Percentiles rank a stretch among this genome's conserved stretches.
Conservation (phyloP, 176 grass and related monocot genomes). For the Canna indica region DNA sequence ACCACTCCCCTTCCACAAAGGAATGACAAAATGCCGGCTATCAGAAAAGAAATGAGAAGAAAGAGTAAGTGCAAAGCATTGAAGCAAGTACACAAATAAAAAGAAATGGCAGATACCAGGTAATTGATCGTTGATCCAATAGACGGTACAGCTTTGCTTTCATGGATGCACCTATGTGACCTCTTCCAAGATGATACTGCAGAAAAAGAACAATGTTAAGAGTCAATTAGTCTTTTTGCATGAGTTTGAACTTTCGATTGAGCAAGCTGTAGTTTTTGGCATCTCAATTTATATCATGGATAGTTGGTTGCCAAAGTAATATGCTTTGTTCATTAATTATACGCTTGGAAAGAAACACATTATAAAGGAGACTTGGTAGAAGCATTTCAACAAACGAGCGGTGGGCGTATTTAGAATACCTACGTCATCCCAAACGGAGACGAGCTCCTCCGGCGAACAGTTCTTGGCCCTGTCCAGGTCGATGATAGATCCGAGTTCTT, state of each 20-base stretch:
- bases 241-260: background rate
- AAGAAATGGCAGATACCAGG: constrained; percentile 45
- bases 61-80: constrained; percentile 16
- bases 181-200: constrained; percentile 95
- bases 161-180: constrained; percentile 83
- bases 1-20: constrained; percentile 85
- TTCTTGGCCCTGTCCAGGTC: constrained; percentile 63
- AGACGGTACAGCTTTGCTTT: constrained; percentile 73
- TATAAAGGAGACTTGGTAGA: too few species aligned
- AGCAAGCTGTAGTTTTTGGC: background rate
- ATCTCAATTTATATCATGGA: background rate
- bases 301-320: background rate
- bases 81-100: constrained; percentile 1
- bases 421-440: constrained; percentile 86
- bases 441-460: constrained; percentile 55
- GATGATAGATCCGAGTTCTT: constrained; percentile 59
- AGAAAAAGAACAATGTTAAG: constrained; percentile 6
- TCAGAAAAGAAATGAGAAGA: constrained; percentile 11
- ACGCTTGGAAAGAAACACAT: background rate
- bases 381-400: background rate
- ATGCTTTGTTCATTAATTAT: background rate
- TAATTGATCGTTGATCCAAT: constrained; percentile 67
- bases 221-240: background rate
- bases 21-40: constrained; percentile 90
- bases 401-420: background rate